Evolutionary conservation across 192 early-diverging fungal genomes (phyloP), one percentile per base, ranked within the genome.

Genomic region (Gamsiella multidivaricata): DNA sequence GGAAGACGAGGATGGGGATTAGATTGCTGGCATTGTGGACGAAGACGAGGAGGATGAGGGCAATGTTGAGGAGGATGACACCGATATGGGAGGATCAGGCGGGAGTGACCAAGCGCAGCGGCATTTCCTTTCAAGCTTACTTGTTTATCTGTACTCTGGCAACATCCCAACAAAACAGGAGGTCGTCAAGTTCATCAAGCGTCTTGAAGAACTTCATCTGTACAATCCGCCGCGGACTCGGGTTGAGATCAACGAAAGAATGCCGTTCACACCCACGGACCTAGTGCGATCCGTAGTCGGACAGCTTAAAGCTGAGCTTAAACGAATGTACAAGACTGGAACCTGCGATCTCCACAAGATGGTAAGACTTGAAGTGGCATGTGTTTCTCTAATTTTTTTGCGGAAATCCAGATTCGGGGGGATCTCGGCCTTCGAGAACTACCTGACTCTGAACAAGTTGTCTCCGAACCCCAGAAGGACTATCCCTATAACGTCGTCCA

Each of bases 401-500:
- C 34, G n/a, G 50, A 69, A 18, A 54, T 69, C 3, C 26, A 33
- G 56, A 60, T 69, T 45, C 67, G 11, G 29, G 56, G 37, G 29
- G 29, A 53, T 59, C 4, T 69, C 67, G 11, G 55, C 49, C 6
- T 11, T 59, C 28, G 67, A 69, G 33, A 69, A 60, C n/a, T 69
- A 33, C 22, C 12, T 69, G 10, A 22, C 47, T 10, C 67, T 60
- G 46, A 69, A 69, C 37, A 52, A 39, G 17, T 3, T 60, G 9
- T 20, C 26, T 1, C 47, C 20, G 17, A 69, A 54, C 37, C 56
- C 56, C 26, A 23, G 57, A 39, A 49, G 46, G 39, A 60, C 53
- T 46, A 31, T 43, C 12, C 67, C 67, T 10, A n/a, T 60, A 14
- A 69, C 57, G 1, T 53, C 55, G 22, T 60, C 29, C 22, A 31